Conservation (phyloP, 2,329 filamentous ascomycete genomes). For the Bipolaris cookei region DNA sequence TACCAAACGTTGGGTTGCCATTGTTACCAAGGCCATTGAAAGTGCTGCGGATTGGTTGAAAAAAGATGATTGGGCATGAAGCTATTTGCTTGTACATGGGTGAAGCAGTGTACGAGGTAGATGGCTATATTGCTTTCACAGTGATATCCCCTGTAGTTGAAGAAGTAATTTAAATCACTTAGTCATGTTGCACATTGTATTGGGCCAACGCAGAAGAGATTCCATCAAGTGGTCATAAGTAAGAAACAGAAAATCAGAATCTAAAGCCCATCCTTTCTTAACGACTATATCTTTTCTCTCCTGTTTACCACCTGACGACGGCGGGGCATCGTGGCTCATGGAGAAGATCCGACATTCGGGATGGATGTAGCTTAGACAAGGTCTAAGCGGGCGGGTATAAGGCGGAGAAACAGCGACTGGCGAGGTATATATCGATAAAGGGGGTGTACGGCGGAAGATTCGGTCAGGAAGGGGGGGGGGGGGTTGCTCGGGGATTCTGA, state of each 20-base stretch:
- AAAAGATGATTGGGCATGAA: neutral
- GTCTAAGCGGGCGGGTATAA: neutral
- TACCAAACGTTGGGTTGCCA: constrained; percentile 52
- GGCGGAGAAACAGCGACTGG: neutral
- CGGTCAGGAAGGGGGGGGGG: neutral
- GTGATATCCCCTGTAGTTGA: neutral
- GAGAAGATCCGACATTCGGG: neutral
- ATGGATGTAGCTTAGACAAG: neutral
- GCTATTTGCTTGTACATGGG: neutral
- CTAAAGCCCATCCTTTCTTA: neutral
- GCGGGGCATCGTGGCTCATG: neutral
- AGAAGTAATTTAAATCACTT: neutral
- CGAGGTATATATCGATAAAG: neutral
- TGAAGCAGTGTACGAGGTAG: neutral
- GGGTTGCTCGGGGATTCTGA: neutral
- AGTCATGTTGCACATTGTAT: neutral
- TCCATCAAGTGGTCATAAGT: neutral
- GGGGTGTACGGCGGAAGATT: no score
- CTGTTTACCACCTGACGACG: neutral
- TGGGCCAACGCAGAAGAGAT: neutral
- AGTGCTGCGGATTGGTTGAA: constrained; percentile 47
- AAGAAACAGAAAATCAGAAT: neutral
- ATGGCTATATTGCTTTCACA: neutral
- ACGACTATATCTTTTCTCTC: neutral
- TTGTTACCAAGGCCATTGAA: constrained; percentile 47